Conservation (phyloP, 192 early-diverging fungal species). For the Jimgerdemannia flammicorona region DNA sequence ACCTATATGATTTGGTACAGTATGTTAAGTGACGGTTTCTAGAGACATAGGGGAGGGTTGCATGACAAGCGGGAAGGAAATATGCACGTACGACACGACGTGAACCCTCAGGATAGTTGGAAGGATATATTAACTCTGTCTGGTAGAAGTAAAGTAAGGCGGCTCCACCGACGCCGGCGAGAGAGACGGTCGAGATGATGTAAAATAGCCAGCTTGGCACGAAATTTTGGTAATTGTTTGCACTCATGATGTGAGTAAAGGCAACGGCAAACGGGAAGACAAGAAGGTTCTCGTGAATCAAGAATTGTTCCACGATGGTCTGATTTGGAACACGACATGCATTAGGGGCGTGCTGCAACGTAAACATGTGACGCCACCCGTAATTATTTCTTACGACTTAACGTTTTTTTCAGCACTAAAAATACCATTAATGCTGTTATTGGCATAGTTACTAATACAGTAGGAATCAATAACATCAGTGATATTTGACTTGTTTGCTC, state of each 20-base stretch:
- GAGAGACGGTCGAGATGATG: slow-evolving; percentile 34
- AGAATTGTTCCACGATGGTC: too few species aligned
- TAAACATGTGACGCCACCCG: too few species aligned
- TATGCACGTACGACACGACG: slow-evolving; percentile 34
- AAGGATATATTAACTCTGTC: slow-evolving; percentile 76
- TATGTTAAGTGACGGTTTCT: not conserved
- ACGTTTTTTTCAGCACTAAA: too few species aligned
- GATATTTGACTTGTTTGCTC: too few species aligned
- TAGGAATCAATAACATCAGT: too few species aligned
- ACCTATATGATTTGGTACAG: slow-evolving; percentile 37
- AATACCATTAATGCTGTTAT: too few species aligned
- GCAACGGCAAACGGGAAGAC: not conserved
- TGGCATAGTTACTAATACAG: too few species aligned
- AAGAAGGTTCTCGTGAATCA: too few species aligned
- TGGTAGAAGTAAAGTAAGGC: slow-evolving; percentile 67
- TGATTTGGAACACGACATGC: too few species aligned
- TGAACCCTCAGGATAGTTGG: slow-evolving; percentile 53
- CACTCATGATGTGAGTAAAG: not conserved
- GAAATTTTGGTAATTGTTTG: too few species aligned
- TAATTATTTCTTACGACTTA: too few species aligned
- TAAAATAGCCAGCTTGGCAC: slow-evolving; percentile 44
- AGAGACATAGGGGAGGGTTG: not conserved
- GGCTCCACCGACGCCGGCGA: slow-evolving; percentile 40
- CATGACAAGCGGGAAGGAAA: not conserved
- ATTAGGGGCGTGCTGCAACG: too few species aligned